Evolutionary conservation across 2,329 filamentous ascomycete genomes (phyloP).

Genomic region (Colletotrichum acutatum): DNA sequence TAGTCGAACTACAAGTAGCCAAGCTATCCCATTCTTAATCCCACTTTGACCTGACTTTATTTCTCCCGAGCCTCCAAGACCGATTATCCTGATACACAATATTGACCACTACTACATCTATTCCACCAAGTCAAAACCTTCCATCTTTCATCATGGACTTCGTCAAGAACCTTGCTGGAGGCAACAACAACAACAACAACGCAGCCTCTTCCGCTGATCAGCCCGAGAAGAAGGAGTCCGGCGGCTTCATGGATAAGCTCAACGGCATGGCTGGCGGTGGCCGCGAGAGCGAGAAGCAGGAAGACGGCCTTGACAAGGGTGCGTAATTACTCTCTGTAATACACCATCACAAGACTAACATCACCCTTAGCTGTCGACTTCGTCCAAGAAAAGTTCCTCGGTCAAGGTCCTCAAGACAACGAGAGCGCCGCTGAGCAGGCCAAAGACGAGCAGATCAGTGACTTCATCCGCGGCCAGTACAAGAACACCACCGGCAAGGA

Average conservation of each 20-base stretch:
- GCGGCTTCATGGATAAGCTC: constrained; percentile 75
- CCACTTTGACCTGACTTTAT: not conserved
- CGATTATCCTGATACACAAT: not conserved
- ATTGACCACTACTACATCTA: not conserved
- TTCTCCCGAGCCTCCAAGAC: not conserved
- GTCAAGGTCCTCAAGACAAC: constrained; percentile 77
- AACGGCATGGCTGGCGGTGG: constrained; percentile 80
- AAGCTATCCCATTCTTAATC: constrained; percentile 12
- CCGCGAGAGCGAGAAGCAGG: constrained; percentile 80
- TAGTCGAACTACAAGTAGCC: constrained; percentile 28
- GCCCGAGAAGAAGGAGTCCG: constrained; percentile 49
- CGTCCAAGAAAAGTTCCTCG: constrained; percentile 80
- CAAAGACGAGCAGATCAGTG: constrained; percentile 83
- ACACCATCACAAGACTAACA: not conserved
- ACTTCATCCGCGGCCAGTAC: constrained; percentile 78
- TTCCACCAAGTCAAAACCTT: not conserved
- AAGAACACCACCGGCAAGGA: constrained; percentile 76
- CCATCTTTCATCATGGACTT: constrained; percentile 60
- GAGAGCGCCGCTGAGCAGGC: constrained; percentile 81
- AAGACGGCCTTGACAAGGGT: constrained; percentile 88
- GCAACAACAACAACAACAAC: constrained; percentile 49
- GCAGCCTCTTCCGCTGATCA: constrained; percentile 39
- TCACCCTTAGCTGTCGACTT: constrained; percentile 73
- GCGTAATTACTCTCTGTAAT: not conserved
- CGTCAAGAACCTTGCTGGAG: constrained; percentile 61